Base-by-base conservation (phyloP, 179 eudicot species). In the Vitellaria paradoxa region DNA sequence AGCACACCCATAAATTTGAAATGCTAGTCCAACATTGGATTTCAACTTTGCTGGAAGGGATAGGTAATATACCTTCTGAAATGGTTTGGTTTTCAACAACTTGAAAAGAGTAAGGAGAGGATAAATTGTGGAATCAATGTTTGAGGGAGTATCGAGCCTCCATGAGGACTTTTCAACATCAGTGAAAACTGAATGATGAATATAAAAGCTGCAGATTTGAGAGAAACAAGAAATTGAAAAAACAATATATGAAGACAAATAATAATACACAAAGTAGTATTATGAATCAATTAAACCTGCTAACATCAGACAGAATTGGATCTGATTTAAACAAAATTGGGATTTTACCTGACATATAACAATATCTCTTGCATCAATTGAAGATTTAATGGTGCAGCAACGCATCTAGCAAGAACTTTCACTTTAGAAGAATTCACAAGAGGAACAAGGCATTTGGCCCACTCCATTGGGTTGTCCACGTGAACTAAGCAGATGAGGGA, bases 401-500 rank as follows among this genome's bases (percentile, higher is more conserved):
- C 65, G 70, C 90, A 90, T 46, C 90, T 76, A 47, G 87, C 88
- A 78, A 75, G 88, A 80, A 88, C 87, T 74, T 88, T 90, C 62
- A 88, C 90, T 82, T 87, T 87, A 4, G 79, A 62, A 61, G 90
- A 87, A 74, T 78, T 86, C 9, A 87, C 94, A 64, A 87, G 94
- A 11, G 94, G 94, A 77, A 85, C 78, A 37, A 90, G 87, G 84
- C 91, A 90, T 30, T 87, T 88, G 17, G 89, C 81, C 94, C 94
- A 90, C 75, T 90, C 94, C 88, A 84, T 84, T 21, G 91, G 90
- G n/a, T n/a, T 37, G 4, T 2, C 4, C 42, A 37, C 4, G 4
- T 37, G 42, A 37, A 37, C 42, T 37, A 37, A 37, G 42, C 42
- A 37, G 2, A 37, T 37, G 42, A 4, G 42, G 42, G 42, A 37